Evolutionary conservation across 1,284 basidiomycete species (phyloP).

Genomic region (Ceratobasidium sp.): DNA sequence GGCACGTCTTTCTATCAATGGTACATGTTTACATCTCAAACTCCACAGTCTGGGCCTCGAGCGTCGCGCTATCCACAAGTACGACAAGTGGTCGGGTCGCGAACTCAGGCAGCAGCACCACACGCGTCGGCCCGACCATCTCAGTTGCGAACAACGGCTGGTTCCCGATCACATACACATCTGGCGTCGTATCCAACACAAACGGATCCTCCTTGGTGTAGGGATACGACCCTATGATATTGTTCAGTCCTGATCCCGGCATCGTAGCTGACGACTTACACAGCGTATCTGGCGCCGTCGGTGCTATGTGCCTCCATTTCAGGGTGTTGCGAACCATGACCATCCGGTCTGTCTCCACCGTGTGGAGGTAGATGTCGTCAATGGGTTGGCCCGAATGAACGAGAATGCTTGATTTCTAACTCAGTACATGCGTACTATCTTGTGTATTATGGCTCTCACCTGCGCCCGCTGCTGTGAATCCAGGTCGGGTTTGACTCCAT

Average conservation of each 20-base stretch:
- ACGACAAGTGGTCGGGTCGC: conserved; percentile 70
- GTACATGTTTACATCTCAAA: conserved; percentile 50
- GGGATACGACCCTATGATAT: conserved; percentile 84
- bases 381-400: conserved; percentile 91
- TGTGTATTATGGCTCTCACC: not conserved
- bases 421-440: conserved; percentile 48
- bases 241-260: conserved; percentile 1
- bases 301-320: conserved; percentile 95
- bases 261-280: conserved; percentile 58
- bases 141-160: conserved; percentile 86
- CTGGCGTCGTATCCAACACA: conserved; percentile 82
- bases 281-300: conserved; percentile 97
- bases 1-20: conserved; percentile 13
- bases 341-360: conserved; percentile 68
- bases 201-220: conserved; percentile 92
- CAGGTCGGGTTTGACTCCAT: conserved; percentile 93
- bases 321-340: conserved; percentile 83
- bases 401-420: conserved; percentile 68
- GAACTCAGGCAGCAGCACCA: conserved; percentile 89
- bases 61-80: conserved; percentile 67
- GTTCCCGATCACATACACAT: conserved; percentile 93
- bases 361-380: conserved; percentile 95
- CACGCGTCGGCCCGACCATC: conserved; percentile 68
- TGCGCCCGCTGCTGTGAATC: conserved; percentile 61
- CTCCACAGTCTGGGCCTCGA: conserved; percentile 60